phyloP scores from a whole-genome alignment of 441 rosid species.

The Isatis lusitanica region DNA sequence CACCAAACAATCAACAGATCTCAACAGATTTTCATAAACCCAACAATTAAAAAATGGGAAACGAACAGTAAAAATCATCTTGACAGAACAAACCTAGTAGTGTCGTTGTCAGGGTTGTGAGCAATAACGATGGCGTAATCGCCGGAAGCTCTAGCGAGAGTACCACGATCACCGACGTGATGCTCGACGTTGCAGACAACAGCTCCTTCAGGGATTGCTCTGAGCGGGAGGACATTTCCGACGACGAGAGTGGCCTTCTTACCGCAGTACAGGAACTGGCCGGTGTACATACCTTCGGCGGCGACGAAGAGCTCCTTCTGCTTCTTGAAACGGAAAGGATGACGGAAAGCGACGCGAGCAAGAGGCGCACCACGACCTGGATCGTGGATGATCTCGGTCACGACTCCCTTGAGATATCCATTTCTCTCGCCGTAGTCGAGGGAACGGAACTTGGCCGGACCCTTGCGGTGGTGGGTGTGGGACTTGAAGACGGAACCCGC shows the following conservation, averaged over 20 bases:
- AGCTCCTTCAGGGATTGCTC: constrained; percentile 67
- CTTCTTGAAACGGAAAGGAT: no score
- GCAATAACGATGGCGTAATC: constrained; percentile 64
- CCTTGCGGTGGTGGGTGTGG: constrained; percentile 76
- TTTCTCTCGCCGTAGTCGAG: constrained; percentile 71
- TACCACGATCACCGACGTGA: constrained; percentile 69
- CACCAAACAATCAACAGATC: neutral
- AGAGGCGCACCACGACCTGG: constrained; percentile 73
- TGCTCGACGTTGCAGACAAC: constrained; percentile 38
- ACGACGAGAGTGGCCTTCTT: constrained; percentile 60
- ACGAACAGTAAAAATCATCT: neutral
- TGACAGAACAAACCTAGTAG: constrained; percentile 42
- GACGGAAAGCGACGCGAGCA: constrained; percentile 44
- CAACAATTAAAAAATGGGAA: neutral
- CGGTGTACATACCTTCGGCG: constrained; percentile 7
- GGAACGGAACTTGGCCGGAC: constrained; percentile 68
- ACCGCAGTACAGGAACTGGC: constrained; percentile 67
- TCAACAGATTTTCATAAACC: neutral
- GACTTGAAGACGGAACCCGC: constrained; percentile 77
- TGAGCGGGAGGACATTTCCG: constrained; percentile 58
- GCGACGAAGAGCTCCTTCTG: no score
- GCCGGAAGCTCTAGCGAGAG: constrained; percentile 55
- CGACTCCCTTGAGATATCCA: constrained; percentile 64
- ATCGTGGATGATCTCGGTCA: constrained; percentile 64
- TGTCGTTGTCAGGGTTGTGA: constrained; percentile 67